These are phyloP conservation scores for Solanum pinnatisectum DNA, from an alignment of 257 asterid genomes.

Conservation along the genomic window DNA sequence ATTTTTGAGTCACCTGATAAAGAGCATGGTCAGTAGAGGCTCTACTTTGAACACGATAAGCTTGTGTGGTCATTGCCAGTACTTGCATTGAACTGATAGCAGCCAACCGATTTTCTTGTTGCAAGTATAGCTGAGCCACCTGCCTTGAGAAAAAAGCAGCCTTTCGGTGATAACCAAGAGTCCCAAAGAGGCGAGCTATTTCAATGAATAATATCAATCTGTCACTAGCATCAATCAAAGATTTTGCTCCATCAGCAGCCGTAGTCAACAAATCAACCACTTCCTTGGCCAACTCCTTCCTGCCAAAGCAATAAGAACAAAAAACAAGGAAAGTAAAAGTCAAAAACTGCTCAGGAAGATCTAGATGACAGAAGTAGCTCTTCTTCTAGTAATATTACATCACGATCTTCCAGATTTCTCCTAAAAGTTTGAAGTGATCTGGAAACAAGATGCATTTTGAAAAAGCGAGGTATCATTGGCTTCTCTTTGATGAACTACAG, in stretches of 20 bases:
- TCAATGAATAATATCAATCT: constrained; percentile 76
- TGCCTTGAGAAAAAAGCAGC: constrained; percentile 98
- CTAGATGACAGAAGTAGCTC: not conserved
- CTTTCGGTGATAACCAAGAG: constrained; percentile 90
- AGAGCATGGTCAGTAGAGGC: constrained; percentile 51
- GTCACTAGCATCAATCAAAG: constrained; percentile 95
- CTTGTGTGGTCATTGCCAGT: constrained; percentile 94
- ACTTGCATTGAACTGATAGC: constrained; percentile 99
- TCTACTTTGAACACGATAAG: constrained; percentile 93
- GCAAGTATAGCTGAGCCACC: constrained; percentile 96
- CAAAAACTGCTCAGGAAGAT: not conserved
- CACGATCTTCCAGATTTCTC: not conserved
- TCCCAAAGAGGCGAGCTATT: constrained; percentile 91
- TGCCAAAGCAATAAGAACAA: constrained; percentile 7
- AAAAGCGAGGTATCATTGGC: not conserved
- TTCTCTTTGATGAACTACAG: not conserved
- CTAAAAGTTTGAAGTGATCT: not conserved
- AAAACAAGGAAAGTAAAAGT: not conserved
- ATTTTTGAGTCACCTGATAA: constrained; percentile 41
- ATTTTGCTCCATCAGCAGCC: constrained; percentile 95
- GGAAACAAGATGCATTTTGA: not conserved
- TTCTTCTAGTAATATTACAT: not conserved
- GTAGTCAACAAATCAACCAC: constrained; percentile 88
- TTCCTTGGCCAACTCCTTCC: constrained; percentile 93
- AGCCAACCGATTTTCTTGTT: constrained; percentile 85